Evolutionary conservation across 2,329 filamentous ascomycete species (phyloP), one percentile per base, ranked within the genome.

Genomic region (Emydomyces testavorans): DNA sequence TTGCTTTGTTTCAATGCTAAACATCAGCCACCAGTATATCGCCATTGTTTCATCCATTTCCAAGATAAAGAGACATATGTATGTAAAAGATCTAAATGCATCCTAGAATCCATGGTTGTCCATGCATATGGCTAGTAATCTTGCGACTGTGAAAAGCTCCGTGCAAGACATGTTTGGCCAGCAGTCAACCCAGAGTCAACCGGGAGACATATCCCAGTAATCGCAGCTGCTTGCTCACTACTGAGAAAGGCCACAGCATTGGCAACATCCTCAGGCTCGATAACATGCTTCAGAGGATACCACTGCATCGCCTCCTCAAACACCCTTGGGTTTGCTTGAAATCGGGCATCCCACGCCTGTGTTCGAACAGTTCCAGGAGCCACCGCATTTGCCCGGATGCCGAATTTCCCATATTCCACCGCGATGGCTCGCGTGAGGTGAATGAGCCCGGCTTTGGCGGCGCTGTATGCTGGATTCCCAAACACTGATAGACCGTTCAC

Each of bases 391-490:
- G 64, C 64, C 5, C 67, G 60, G 18, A 71, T 61, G 2, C 62
- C 60, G 8, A 65, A 63, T n/a, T 59, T 55, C 10, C 61, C 62
- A 29, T 54, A 58, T 45, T 58, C 56, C 13, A 55, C 52, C 0
- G 65, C 62, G 26, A 69, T 63, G 2, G 62, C 58, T 20, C 61
- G 58, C 34, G 65, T 64, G 54, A 70, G 63, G 2, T 67, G 65
- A 5, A 70, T 55, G 0, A 68, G 62, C 1, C 61, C 68, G 18
- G 68, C 61, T 50, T 68, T 69, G 2, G 65, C 62, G 16, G 65
- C 61, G 18, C 63, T 63, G 53, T 69, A 69, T 7, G 52, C 55
- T 2, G 56, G 56, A 44, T 58, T 56, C 5, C 56, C 56, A 34
- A 51, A 58, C n/a, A 52, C 47, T 10, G 49, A 47, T 6, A 56